Evolutionary conservation across 1,284 basidiomycete genomes (phyloP), one percentile per base, ranked within the genome.

Genomic region (Clitocybe nebularis): DNA sequence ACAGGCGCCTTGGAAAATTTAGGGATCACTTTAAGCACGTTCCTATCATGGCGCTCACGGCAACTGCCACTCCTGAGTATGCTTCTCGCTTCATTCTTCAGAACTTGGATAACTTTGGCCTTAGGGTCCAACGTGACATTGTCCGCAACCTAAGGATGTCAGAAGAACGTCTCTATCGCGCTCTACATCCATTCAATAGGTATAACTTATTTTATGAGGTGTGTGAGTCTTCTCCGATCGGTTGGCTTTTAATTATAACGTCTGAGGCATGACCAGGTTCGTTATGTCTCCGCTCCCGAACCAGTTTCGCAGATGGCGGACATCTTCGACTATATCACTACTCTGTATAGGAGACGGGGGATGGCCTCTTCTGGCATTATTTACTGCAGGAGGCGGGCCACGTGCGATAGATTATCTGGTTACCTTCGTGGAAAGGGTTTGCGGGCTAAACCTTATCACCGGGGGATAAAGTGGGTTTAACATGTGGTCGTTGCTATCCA

Each of bases 11-110:
- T 4, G 85, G 86, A 4, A 64, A 67, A 16, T 89, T 93, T 58
- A 73, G 89, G 1, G 65, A 76, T 22, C 69, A 69, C 14, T 93
- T 82, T 56, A 79, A 78, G 0, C 68, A 71, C 39, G 75, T 93
- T 0, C 90, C 90, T 0, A 84, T 93, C 48, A 93, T 90, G 75
- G 86, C 86, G 4, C 62, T 89, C n/a, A 89, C 87, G 0, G 84
- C 87, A 0, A 87, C 84, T 5, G 86, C 87, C 2, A 89, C 83
- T 7, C 58, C 71, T 38, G 61, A 60, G 85, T 87, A 54, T 37
- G 69, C 48, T 24, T 39, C 11, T 8, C 9, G 19, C 36, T 20
- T 14, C 22, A 23, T 40, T 4, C 16, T 16, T 16, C 13, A 13
- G 17, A 3, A 5, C 28, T 6, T 47, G 43, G 13, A 44, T 6